phyloP scores from a whole-genome alignment of 768 basidiomycete species.

The Auricularia heimuer region DNA sequence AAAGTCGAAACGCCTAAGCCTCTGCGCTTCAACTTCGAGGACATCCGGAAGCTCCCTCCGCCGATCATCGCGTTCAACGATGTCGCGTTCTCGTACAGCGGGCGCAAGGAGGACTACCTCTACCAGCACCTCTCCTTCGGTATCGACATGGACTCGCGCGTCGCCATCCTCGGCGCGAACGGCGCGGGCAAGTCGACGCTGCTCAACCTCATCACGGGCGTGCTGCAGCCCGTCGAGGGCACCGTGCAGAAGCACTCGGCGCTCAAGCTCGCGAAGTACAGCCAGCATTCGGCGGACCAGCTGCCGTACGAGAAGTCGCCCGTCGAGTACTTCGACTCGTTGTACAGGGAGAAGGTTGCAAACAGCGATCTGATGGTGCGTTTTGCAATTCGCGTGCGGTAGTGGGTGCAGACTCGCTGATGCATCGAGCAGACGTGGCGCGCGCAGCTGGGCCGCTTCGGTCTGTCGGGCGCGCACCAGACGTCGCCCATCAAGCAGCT shows the following conservation, averaged over 20 bases:
- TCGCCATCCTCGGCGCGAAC: slow-evolving; percentile 94
- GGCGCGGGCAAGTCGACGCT: slow-evolving; percentile 92
- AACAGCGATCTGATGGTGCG: slow-evolving; percentile 76
- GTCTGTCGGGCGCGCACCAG: slow-evolving; percentile 89
- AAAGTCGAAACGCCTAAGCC: slow-evolving; percentile 68
- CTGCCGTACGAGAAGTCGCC: slow-evolving; percentile 87
- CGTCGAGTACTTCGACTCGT: slow-evolving; percentile 83
- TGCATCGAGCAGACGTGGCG: slow-evolving; percentile 65
- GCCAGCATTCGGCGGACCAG: slow-evolving; percentile 97
- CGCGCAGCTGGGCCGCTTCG: slow-evolving; percentile 89
- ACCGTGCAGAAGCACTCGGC: slow-evolving; percentile 81
- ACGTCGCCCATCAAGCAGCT: slow-evolving; percentile 88
- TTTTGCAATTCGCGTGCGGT: too few relatives aligned
- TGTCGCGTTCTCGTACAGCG: slow-evolving; percentile 93
- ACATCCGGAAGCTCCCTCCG: slow-evolving; percentile 84
- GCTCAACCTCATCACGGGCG: slow-evolving; percentile 79
- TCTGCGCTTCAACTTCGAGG: slow-evolving; percentile 93
- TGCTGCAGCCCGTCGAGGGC: slow-evolving; percentile 70
- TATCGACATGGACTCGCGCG: slow-evolving; percentile 95
- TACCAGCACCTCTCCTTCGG: slow-evolving; percentile 90
- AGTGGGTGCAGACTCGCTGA: slow-evolving; percentile 2
- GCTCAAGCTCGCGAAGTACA: slow-evolving; percentile 96
- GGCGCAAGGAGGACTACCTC: slow-evolving; percentile 77
- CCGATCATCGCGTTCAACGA: slow-evolving; percentile 95
- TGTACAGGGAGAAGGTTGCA: slow-evolving; percentile 77